These are phyloP conservation scores for Pythium grandisporangium DNA, from an alignment of 352 stramenopile genomes.

Conservation along the genomic window DNA sequence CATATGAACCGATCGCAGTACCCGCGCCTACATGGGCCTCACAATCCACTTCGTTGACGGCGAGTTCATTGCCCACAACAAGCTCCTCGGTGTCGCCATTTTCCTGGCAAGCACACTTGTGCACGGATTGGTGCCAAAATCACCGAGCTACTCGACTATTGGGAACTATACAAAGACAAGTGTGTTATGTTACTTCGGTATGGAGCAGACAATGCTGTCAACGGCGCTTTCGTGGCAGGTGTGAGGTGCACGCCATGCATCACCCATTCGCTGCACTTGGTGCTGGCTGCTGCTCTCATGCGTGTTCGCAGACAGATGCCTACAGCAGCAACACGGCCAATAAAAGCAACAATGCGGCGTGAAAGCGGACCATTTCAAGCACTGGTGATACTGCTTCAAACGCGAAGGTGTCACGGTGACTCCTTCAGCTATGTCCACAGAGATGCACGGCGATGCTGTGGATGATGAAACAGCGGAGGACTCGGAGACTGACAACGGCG, in stretches of 20 bases:
- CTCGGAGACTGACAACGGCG: no score
- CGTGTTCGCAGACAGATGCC: no score
- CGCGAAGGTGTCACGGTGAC: no score
- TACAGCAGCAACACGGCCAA: no score
- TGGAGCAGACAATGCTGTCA: not conserved
- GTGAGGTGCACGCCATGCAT: not conserved
- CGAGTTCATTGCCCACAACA: not conserved
- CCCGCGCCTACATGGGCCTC: not conserved
- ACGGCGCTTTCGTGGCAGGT: not conserved
- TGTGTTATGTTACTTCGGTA: not conserved
- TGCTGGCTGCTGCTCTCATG: not conserved
- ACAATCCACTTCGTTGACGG: slow-evolving; percentile 1
- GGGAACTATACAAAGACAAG: not conserved
- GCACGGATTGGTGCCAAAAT: not conserved
- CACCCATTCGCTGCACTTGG: not conserved
- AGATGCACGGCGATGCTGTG: not conserved
- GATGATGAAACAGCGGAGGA: not conserved
- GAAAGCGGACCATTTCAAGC: no score
- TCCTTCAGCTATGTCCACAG: not conserved
- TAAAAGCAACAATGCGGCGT: no score
- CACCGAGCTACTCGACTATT: not conserved
- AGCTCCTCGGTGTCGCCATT: not conserved
- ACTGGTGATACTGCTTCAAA: no score
- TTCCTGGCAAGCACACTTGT: not conserved
- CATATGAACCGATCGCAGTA: not conserved